Conservation (phyloP, 345 rosid genomes). For the Acer yangbiense region DNA sequence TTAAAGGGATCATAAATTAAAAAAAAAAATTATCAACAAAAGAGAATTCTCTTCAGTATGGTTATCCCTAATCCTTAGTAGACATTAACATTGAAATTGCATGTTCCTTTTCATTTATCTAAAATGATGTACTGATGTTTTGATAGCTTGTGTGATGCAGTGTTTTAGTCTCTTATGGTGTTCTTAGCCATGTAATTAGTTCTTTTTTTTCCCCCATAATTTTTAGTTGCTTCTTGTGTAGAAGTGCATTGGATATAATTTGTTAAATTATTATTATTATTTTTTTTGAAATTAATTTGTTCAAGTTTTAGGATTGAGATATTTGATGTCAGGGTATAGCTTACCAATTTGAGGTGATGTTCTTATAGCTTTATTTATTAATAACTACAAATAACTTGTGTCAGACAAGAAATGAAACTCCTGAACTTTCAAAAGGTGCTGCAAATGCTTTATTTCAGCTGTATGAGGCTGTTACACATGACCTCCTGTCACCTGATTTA, state of each 20-base stretch:
- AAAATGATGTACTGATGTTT: background rate
- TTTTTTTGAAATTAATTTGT: too few relatives aligned
- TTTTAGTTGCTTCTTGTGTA: background rate
- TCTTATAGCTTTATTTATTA: background rate
- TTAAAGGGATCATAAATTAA: background rate
- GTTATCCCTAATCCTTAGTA: background rate
- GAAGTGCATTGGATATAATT: background rate
- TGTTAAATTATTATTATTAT: background rate
- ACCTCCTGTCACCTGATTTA: conserved; percentile 75
- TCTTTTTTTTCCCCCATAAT: background rate
- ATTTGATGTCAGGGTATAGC: conserved; percentile 17
- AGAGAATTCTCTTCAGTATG: background rate
- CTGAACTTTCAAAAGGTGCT: conserved; percentile 81
- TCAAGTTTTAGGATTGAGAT: background rate
- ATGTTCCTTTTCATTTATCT: conserved; percentile 3
- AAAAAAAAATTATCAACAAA: background rate
- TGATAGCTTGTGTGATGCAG: background rate
- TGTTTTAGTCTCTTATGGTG: background rate
- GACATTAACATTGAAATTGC: background rate
- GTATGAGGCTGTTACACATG: conserved; percentile 90
- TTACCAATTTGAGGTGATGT: conserved; percentile 9
- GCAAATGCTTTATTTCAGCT: conserved; percentile 77
- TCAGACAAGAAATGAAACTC: conserved; percentile 77
- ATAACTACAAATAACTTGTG: conserved; percentile 29
- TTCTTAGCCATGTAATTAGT: background rate